Conservation (phyloP, 2,329 filamentous ascomycete genomes). For the Zopfia rhizophila region DNA sequence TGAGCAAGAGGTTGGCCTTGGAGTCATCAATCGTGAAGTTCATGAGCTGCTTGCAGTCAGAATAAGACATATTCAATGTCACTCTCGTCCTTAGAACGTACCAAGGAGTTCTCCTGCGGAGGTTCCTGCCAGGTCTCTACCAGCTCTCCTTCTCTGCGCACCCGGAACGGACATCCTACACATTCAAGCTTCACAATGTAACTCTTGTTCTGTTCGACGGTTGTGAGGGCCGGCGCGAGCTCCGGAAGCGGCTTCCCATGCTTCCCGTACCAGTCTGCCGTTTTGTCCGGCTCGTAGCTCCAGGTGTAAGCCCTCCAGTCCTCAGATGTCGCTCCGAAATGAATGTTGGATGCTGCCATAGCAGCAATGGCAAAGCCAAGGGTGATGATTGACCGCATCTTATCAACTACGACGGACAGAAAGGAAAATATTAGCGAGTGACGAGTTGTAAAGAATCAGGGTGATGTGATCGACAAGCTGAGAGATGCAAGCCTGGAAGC, state of each 20-base stretch:
- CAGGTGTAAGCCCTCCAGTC: constrained; percentile 15
- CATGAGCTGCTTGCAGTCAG: constrained; percentile 31
- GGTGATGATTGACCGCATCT: no score
- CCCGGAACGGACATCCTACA: constrained; percentile 36
- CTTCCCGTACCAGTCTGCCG: constrained; percentile 22
- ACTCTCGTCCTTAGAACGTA: no score
- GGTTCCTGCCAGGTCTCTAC: constrained; percentile 30
- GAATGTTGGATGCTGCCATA: no score
- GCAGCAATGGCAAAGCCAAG: no score
- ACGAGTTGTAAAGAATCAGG: no score
- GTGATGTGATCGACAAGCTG: no score
- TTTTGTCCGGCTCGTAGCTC: constrained; percentile 26
- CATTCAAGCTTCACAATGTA: constrained; percentile 44
- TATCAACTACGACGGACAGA: no score
- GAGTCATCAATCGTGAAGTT: constrained; percentile 32
- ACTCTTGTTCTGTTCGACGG: constrained; percentile 30
- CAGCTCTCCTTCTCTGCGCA: constrained; percentile 15
- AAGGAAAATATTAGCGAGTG: no score
- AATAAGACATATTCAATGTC: not conserved
- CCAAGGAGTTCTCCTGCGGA: constrained; percentile 35
- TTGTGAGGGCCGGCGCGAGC: constrained; percentile 29
- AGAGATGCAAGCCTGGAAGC: no score
- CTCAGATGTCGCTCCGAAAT: no score
- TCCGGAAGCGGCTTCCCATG: constrained; percentile 15
- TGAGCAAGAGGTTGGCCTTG: constrained; percentile 28